Conservation (phyloP, 768 basidiomycete genomes). For the Mycena venus region DNA sequence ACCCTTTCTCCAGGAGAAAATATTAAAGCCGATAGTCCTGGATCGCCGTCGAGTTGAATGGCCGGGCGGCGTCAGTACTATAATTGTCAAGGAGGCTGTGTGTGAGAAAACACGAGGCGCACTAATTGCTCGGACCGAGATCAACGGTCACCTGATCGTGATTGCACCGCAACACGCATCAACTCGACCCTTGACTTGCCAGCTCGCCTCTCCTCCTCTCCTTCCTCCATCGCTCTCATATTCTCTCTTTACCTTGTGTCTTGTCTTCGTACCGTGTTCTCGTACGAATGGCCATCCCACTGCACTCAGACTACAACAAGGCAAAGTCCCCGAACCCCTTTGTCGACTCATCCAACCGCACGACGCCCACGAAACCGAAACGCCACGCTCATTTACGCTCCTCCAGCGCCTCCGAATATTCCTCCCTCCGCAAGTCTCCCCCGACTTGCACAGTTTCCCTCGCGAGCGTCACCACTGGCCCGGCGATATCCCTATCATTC, state of each 20-base stretch:
- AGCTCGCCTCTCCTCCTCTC: background rate
- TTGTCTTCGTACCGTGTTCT: background rate
- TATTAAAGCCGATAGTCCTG: background rate
- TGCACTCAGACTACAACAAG: background rate
- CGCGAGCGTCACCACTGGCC: background rate
- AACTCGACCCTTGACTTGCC: background rate
- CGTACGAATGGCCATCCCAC: background rate
- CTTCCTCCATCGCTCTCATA: background rate
- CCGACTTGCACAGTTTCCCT: conserved; percentile 27
- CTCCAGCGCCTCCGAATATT: background rate
- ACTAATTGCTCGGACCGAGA: background rate
- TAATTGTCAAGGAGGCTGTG: background rate
- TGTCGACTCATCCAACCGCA: conserved; percentile 18
- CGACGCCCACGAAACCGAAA: background rate
- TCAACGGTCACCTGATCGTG: conserved; percentile 28
- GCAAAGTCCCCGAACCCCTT: background rate
- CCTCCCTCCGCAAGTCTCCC: conserved; percentile 13
- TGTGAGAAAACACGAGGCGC: conserved; percentile 21
- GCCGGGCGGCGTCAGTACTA: background rate
- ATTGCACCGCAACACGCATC: background rate
- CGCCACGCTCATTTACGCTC: conserved; percentile 22
- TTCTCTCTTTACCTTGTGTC: background rate
- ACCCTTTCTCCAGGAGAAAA: background rate
- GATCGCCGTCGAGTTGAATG: background rate
- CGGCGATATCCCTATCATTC: background rate